Conservation (phyloP, 371 early-diverging fungal species). For the Encephalitozoon romaleae region DNA sequence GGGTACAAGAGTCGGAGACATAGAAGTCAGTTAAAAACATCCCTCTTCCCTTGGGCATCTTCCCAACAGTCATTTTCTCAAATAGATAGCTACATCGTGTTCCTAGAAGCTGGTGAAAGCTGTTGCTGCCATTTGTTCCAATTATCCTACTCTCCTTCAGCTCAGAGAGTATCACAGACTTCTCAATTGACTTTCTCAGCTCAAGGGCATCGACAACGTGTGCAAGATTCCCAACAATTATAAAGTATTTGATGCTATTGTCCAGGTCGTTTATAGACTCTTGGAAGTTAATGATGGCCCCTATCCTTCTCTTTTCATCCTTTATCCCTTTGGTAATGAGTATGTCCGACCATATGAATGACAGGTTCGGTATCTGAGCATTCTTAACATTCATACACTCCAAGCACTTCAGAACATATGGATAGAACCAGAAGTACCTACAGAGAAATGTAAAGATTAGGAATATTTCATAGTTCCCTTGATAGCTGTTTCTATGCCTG, state of each 20-base stretch:
- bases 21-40: constrained; percentile 30
- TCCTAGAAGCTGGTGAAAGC: constrained; percentile 26
- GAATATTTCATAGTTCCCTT: constrained; percentile 32
- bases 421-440: constrained; percentile 42
- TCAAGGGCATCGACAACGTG: constrained; percentile 18
- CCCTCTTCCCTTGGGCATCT: background rate
- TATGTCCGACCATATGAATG: constrained; percentile 51
- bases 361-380: constrained; percentile 37
- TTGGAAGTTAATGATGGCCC: background rate
- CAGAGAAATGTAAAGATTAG: constrained; percentile 38
- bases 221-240: constrained; percentile 28
- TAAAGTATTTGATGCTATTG: constrained; percentile 10
- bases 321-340: background rate
- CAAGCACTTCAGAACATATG: constrained; percentile 11
- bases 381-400: constrained; percentile 38
- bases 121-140: background rate
- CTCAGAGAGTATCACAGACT: constrained; percentile 21
- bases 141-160: constrained; percentile 13
- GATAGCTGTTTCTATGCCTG: background rate
- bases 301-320: background rate
- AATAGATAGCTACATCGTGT: constrained; percentile 28
- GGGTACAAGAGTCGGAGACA: background rate
- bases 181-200: background rate
- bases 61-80: constrained; percentile 31
- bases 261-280: background rate